These are phyloP conservation scores for Talaromyces thailandensis DNA, from an alignment of 495 filamentous ascomycete species.

Conservation along the genomic window DNA sequence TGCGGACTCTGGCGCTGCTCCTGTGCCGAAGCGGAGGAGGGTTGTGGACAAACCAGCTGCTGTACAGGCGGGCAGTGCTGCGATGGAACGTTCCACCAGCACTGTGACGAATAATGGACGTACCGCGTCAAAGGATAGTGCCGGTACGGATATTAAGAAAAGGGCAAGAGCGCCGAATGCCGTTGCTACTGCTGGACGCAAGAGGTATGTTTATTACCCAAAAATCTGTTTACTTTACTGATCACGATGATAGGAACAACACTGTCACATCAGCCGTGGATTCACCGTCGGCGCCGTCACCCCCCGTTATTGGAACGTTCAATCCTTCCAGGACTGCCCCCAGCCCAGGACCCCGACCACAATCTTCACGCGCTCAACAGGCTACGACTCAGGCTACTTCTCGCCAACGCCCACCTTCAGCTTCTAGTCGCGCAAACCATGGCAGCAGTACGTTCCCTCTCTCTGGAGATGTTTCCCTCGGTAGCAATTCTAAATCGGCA, in stretches of 20 bases:
- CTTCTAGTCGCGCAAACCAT: conserved; percentile 37
- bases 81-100: conserved; percentile 66
- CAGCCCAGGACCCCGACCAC: conserved; percentile 43
- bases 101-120: conserved; percentile 37
- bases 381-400: conserved; percentile 51
- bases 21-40: conserved; percentile 64
- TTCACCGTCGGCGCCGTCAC: conserved; percentile 64
- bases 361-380: conserved; percentile 46
- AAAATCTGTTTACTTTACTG: neutral
- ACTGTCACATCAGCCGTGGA: conserved; percentile 41
- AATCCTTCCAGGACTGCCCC: conserved; percentile 36
- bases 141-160: conserved; percentile 52
- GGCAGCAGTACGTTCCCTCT: conserved; percentile 19
- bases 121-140: conserved; percentile 49
- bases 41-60: conserved; percentile 50
- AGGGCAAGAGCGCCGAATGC: conserved; percentile 54
- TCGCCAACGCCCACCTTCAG: conserved; percentile 45
- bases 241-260: conserved; percentile 30
- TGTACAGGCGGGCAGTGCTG: conserved; percentile 39
- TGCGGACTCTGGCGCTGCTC: conserved; percentile 16
- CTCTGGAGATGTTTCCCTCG: neutral
- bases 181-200: conserved; percentile 53
- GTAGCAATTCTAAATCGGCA: conserved; percentile 5
- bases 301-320: conserved; percentile 59
- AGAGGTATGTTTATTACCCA: conserved; percentile 47